Evolutionary conservation across 768 basidiomycete species (phyloP).

Genomic region (Boletus huronensis): DNA sequence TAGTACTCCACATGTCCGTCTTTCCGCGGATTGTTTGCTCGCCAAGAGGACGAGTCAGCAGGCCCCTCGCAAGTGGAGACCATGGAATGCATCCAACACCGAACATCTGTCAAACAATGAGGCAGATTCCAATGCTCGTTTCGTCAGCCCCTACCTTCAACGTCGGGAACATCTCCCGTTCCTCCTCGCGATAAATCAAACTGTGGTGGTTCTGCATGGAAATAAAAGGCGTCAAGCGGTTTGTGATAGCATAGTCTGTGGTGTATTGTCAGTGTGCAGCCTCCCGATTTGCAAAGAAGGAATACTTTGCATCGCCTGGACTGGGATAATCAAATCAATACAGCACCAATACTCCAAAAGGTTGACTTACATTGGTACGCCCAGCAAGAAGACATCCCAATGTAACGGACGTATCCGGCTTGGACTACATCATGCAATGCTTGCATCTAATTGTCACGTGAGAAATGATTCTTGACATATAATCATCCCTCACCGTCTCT

Average conservation of each 20-base stretch:
- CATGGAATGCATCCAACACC: constrained; percentile 5
- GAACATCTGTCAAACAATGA: constrained; percentile 40
- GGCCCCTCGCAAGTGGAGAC: constrained; percentile 3
- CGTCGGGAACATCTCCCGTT: constrained; percentile 1
- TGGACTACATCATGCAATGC: not conserved
- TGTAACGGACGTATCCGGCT: constrained; percentile 1
- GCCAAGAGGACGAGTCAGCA: constrained; percentile 2
- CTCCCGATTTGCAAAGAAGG: not conserved
- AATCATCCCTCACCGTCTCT: not conserved
- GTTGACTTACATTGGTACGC: not conserved
- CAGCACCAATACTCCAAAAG: not conserved
- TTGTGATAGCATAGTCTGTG: constrained; percentile 38
- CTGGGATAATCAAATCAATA: not conserved
- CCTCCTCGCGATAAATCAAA: not conserved
- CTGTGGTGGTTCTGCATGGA: constrained; percentile 52
- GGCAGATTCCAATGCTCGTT: constrained; percentile 38
- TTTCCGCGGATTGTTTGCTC: constrained; percentile 1
- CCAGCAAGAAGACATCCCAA: constrained; percentile 3
- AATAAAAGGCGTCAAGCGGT: constrained; percentile 51
- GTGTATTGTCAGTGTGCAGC: not conserved
- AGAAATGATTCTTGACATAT: not conserved
- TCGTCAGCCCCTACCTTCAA: not conserved
- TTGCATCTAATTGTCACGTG: not conserved
- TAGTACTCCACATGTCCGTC: not conserved
- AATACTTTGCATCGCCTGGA: constrained; percentile 2